Evolutionary conservation across 2,329 filamentous ascomycete genomes (phyloP).

Genomic region (Aspergillus ruber): DNA sequence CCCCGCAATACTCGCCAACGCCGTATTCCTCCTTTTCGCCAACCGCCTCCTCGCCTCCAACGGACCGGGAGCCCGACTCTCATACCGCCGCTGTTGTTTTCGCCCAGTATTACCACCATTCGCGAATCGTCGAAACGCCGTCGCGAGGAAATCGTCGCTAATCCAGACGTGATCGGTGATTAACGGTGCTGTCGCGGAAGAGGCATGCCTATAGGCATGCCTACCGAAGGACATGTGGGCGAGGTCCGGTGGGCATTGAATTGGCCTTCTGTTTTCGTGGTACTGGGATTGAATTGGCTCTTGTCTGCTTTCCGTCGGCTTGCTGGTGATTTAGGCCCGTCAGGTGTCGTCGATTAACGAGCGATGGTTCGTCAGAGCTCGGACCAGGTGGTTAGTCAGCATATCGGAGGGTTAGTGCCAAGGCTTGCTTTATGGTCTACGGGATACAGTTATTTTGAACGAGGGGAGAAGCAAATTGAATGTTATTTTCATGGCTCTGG

Average conservation of each 20-base stretch:
- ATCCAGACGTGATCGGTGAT: constrained; percentile 38
- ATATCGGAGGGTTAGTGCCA: neutral
- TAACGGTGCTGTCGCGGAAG: constrained; percentile 18
- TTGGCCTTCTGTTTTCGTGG: constrained; percentile 10
- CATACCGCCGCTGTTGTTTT: constrained; percentile 42
- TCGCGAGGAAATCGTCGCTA: constrained; percentile 39
- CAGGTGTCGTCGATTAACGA: constrained; percentile 4
- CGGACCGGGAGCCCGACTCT: constrained; percentile 56
- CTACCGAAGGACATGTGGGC: constrained; percentile 37
- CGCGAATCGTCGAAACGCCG: constrained; percentile 44
- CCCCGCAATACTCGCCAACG: constrained; percentile 32
- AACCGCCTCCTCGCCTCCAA: constrained; percentile 54
- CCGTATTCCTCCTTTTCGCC: constrained; percentile 51
- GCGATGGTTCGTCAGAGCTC: neutral
- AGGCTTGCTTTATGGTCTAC: neutral
- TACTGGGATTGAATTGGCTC: constrained; percentile 6
- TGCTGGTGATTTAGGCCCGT: constrained; percentile 2
- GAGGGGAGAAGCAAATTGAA: too few relatives aligned
- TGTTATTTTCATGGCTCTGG: too few relatives aligned
- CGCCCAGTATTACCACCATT: constrained; percentile 24
- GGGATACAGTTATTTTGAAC: neutral
- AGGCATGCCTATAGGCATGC: constrained; percentile 36
- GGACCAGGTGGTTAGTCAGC: neutral
- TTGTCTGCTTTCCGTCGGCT: neutral
- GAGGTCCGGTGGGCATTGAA: constrained; percentile 14